Conservation (phyloP, 257 asterid species). For the Nicotiana knightiana region DNA sequence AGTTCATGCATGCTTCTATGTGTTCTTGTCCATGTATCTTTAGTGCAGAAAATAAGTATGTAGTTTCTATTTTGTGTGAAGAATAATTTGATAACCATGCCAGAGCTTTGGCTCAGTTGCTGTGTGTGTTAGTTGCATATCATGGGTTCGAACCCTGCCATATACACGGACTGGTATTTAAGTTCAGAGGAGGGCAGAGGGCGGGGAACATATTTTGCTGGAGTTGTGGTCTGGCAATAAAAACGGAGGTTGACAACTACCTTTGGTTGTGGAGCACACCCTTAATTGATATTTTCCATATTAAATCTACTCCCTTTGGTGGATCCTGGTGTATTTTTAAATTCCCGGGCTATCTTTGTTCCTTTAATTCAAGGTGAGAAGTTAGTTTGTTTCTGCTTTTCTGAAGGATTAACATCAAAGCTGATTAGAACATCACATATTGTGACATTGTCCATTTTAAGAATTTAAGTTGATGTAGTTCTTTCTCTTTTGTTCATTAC, state of each 20-base stretch:
- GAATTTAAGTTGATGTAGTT: neutral
- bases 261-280: too few species aligned
- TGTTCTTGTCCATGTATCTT: neutral
- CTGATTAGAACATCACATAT: neutral
- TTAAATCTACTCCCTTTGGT: too few species aligned
- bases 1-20: neutral
- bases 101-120: neutral
- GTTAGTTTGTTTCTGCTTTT: neutral
- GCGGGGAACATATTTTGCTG: too few species aligned
- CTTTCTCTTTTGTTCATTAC: neutral
- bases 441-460: neutral
- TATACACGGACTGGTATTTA: neutral
- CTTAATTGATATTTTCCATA: too few species aligned
- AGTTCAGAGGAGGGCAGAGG: too few species aligned
- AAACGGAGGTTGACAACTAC: too few species aligned
- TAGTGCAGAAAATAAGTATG: neutral
- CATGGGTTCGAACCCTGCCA: neutral
- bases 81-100: neutral
- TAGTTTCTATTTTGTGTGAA: neutral
- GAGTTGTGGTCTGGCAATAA: too few species aligned
- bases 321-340: neutral
- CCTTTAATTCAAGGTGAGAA: neutral
- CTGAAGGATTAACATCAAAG: neutral
- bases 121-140: neutral
- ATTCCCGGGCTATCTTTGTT: neutral